phyloP scores from a whole-genome alignment of 2,329 filamentous ascomycete species.

The Geosmithia flava region DNA sequence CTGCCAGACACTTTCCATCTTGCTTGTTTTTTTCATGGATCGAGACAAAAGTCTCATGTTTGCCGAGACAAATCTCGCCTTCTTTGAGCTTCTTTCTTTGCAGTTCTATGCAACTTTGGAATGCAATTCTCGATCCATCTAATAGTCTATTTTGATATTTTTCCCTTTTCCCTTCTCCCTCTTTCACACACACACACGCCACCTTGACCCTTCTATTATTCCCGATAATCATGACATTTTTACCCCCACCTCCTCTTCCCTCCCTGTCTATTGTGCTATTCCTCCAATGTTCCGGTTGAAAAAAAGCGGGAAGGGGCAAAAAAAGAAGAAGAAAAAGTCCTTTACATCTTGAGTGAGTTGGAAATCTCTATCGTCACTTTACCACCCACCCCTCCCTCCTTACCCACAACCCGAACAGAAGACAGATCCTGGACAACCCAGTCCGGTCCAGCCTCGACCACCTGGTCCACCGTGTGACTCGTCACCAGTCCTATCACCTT shows the following conservation, averaged over 20 bases:
- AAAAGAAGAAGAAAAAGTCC: too few relatives aligned
- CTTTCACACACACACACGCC: too few relatives aligned
- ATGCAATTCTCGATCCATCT: neutral
- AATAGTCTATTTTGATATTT: neutral
- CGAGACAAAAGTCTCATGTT: neutral
- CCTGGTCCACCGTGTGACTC: slow-evolving; percentile 63
- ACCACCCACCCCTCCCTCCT: slow-evolving; percentile 36
- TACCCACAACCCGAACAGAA: slow-evolving; percentile 53
- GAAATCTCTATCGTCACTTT: slow-evolving; percentile 54
- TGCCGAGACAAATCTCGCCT: neutral
- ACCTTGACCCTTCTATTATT: too few relatives aligned
- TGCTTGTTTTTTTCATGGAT: neutral
- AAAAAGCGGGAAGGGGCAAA: too few relatives aligned
- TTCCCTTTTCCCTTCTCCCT: neutral
- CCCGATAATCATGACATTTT: too few relatives aligned
- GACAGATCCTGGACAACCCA: slow-evolving; percentile 74
- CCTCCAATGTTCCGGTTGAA: too few relatives aligned
- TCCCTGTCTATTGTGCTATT: too few relatives aligned
- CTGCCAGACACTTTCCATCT: too few relatives aligned
- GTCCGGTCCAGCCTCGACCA: slow-evolving; percentile 67
- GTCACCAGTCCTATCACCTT: slow-evolving; percentile 76
- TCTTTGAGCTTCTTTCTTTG: too few relatives aligned
- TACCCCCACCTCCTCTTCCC: too few relatives aligned
- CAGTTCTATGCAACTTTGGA: neutral
- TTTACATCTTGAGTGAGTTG: slow-evolving; percentile 35